Conservation (phyloP, 257 asterid genomes). For the Solanum rostratum region DNA sequence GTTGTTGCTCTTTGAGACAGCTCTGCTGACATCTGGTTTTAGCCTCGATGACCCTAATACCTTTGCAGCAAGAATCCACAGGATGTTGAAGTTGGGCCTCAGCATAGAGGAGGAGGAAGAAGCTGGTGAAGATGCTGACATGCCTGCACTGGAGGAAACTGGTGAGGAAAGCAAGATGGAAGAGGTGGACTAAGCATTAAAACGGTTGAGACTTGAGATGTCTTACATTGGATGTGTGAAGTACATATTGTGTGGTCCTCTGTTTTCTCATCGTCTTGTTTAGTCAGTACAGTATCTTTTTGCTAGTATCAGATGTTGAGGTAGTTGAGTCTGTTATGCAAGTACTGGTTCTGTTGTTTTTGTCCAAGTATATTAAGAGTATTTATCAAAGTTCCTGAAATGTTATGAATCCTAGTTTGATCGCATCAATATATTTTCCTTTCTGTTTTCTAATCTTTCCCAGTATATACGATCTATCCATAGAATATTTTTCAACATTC, state of each 20-base stretch:
- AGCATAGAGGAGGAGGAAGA: conserved; percentile 71
- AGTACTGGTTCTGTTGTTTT: background rate
- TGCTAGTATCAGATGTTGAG: background rate
- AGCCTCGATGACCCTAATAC: conserved; percentile 75
- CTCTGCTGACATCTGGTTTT: conserved; percentile 68
- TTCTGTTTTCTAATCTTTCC: background rate
- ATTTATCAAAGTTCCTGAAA: background rate
- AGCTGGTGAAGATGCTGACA: conserved; percentile 40
- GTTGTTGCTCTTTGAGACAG: conserved; percentile 59
- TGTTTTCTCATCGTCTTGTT: background rate
- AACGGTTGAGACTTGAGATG: background rate
- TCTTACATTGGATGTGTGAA: background rate
- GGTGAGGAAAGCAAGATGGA: conserved; percentile 93
- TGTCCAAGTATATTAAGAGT: background rate
- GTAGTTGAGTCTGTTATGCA: background rate
- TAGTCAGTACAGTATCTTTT: background rate
- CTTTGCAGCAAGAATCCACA: conserved; percentile 53
- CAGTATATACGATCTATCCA: background rate
- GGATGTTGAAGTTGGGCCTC: conserved; percentile 74
- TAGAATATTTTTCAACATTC: too few species aligned
- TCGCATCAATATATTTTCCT: background rate
- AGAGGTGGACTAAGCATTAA: conserved; percentile 47
- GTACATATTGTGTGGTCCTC: background rate
- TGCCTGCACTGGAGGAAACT: conserved; percentile 66
- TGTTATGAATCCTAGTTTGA: background rate